Conservation (phyloP, 768 basidiomycete genomes). For the Filobasidium floriforme region DNA sequence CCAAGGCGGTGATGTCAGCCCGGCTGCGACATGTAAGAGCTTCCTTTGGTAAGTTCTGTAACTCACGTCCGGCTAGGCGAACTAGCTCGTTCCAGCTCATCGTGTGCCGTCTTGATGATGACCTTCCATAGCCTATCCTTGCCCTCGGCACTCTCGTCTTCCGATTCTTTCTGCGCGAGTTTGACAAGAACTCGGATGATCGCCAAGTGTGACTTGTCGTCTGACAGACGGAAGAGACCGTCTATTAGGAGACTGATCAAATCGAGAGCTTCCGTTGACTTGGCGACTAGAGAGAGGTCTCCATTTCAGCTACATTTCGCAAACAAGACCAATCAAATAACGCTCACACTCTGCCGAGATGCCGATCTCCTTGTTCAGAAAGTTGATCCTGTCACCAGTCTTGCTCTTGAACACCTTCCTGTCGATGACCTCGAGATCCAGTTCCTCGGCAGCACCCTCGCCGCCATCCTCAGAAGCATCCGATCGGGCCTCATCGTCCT, state of each 20-base stretch:
- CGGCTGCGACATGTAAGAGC: neutral
- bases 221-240: constrained; percentile 11
- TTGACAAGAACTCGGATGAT: constrained; percentile 13
- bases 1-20: neutral
- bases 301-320: neutral
- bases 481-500: neutral
- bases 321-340: neutral
- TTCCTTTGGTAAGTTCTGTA: neutral
- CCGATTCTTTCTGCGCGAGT: constrained; percentile 8
- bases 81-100: constrained; percentile 13
- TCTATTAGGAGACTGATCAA: constrained; percentile 12
- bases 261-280: neutral
- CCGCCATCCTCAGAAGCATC: neutral
- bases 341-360: neutral
- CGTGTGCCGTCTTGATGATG: constrained; percentile 8
- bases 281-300: neutral
- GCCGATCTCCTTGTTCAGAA: constrained; percentile 10
- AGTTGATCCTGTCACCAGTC: constrained; percentile 12
- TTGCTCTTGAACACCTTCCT: constrained; percentile 9
- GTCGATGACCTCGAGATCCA: constrained; percentile 12
- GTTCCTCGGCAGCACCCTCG: constrained; percentile 3
- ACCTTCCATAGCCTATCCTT: constrained; percentile 12
- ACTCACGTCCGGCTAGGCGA: constrained; percentile 15
- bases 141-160: constrained; percentile 1
- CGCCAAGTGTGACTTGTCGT: constrained; percentile 18